Base-by-base conservation (phyloP, 371 early-diverging fungal species). In the Polyrhizophydium stewartii region DNA sequence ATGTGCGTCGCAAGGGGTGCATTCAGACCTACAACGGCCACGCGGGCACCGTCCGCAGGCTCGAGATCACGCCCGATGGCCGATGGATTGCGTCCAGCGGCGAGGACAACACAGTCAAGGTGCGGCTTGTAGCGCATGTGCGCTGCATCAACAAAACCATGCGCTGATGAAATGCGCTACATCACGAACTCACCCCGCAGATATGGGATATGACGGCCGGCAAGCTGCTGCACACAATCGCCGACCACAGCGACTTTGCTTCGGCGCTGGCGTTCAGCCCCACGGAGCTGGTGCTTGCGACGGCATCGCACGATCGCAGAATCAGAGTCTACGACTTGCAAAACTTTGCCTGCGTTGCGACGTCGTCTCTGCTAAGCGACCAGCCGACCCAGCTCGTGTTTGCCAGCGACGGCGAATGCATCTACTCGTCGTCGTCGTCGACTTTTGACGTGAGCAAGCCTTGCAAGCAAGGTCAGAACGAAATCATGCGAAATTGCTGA, bases 121-220 rank as follows among this genome's bases (percentile, higher is more conserved):
- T 79, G 35, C 7, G 35, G 7, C 35, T 35, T 35, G 35, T 7
- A 35, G 35, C 7, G 22, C 52, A 0, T 37, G n/a, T n/a, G n/a
- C n/a, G n/a, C n/a, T n/a, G n/a, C n/a, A n/a, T n/a, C n/a, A n/a
- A n/a, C n/a, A n/a, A n/a, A n/a, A n/a, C n/a, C n/a, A n/a, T n/a
- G n/a, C n/a, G n/a, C n/a, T n/a, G n/a, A n/a, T n/a, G n/a, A n/a
- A n/a, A n/a, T n/a, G n/a, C n/a, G n/a, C n/a, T n/a, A n/a, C n/a
- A n/a, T n/a, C n/a, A n/a, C n/a, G n/a, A n/a, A n/a, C 35, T 7
- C 35, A 35, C n/a, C 27, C 27, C 13, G 41, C 35, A 78, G 81
- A 70, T 84, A 0, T 83, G 83, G 82, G 85, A 84, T 58, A 77
- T 84, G 82, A 82, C 82, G 1, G 78, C 79, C 5, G 83, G 83